Evolutionary conservation across 768 basidiomycete genomes (phyloP), one percentile per base, ranked within the genome.

Genomic region (Tulasnella sp.): DNA sequence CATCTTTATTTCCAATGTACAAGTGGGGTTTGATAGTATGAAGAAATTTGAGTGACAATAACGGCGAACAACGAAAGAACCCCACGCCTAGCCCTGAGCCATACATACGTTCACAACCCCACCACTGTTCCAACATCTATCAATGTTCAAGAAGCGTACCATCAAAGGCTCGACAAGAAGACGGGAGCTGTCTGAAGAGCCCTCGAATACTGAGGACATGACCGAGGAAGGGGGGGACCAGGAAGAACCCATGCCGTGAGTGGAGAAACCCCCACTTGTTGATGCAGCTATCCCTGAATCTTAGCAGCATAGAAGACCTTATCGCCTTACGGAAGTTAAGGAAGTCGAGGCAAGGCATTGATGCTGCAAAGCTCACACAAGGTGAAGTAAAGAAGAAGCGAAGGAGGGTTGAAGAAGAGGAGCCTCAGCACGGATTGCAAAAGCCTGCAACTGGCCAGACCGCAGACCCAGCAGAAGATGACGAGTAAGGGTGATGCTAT

Each of bases 311-410:
- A 25, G 80, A 86, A 63, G 91, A 94, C 54, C 77, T 98, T 17
- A 79, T 94, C 43, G 86, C 92, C 63, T 72, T 96, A 25, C 78
- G 91, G 46, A 91, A 84, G 67, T 72, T 93, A 25, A 78, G 82
- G 53, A 82, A 79, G 66, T 68, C 79, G 29, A 74, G 87, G 58
- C 80, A 83, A 66, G 94, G 93, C 1, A 96, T 98, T 52, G 92
- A 96, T 64, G 78, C 81, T 1, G 75, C 81, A 49, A 92, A 85
- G 67, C 73, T 99, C 12, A 89, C 84, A 68, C 83, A 85, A 62
- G 94, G 93, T 0, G 92, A 91, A 66, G 76, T 69, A 53, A 66
- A 67, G 8, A 84, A 80, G 73, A 85, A 81, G 75, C 63, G 68
- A 43, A 85, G 79, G 73, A 78, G 78, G 67, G 81, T 82, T 67